Evolutionary conservation across 768 basidiomycete species (phyloP).

Genomic region (Arthromyces matolae): DNA sequence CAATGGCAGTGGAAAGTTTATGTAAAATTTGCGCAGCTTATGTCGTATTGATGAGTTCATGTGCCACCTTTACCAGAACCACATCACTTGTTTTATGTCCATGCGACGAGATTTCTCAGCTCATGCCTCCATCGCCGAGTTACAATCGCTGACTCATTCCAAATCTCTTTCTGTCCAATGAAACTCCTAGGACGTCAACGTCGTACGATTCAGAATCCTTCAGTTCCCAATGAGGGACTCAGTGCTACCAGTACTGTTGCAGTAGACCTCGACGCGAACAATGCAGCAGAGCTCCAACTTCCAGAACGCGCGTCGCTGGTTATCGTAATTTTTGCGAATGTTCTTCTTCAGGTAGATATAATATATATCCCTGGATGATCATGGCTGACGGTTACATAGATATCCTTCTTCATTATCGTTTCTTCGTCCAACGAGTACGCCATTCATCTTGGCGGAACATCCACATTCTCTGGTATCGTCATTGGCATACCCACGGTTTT

Average conservation of each 20-base stretch:
- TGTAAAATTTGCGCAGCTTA: no score
- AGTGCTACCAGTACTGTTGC: not conserved
- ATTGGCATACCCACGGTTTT: slow-evolving; percentile 67
- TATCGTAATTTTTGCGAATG: slow-evolving; percentile 42
- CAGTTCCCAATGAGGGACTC: not conserved
- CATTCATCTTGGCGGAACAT: slow-evolving; percentile 56
- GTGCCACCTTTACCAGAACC: no score
- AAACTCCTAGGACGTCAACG: slow-evolving; percentile 1
- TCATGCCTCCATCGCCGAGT: no score
- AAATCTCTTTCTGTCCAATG: not conserved
- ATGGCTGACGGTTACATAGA: slow-evolving; percentile 26
- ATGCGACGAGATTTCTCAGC: no score
- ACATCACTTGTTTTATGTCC: no score
- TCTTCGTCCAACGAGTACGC: slow-evolving; percentile 65
- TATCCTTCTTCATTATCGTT: slow-evolving; percentile 67
- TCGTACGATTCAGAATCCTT: no score
- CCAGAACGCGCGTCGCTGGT: slow-evolving; percentile 43
- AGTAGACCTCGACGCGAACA: not conserved
- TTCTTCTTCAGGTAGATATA: slow-evolving; percentile 20
- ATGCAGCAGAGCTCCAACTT: slow-evolving; percentile 41
- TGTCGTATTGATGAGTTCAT: no score
- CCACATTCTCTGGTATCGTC: slow-evolving; percentile 66
- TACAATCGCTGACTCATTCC: no score
- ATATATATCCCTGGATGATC: not conserved
- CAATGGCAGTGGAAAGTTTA: no score